Conservation (phyloP, 2,329 filamentous ascomycete species). For the Aspergillus phoenicis region DNA sequence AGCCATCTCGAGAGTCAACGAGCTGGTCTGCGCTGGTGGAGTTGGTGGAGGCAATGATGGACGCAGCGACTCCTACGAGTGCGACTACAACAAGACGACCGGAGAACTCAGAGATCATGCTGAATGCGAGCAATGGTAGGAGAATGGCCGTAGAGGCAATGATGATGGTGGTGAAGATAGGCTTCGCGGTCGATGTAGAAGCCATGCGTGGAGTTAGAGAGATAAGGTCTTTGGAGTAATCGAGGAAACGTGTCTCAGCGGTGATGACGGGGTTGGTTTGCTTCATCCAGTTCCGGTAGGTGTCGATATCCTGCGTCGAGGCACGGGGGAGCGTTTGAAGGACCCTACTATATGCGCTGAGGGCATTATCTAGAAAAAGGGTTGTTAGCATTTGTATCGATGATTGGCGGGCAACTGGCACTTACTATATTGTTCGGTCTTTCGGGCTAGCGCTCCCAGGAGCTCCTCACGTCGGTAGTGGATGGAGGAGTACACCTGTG, state of each 20-base stretch:
- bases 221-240: conserved; percentile 51
- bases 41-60: conserved; percentile 41
- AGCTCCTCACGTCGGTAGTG: conserved; percentile 58
- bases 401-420: not conserved
- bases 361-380: conserved; percentile 38
- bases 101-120: conserved; percentile 58
- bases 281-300: conserved; percentile 59
- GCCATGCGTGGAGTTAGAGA: conserved; percentile 32
- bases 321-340: conserved; percentile 51
- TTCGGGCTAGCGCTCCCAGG: conserved; percentile 58
- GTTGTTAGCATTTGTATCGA: not conserved
- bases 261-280: conserved; percentile 53
- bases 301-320: conserved; percentile 49
- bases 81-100: conserved; percentile 61
- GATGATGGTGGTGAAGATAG: conserved; percentile 45
- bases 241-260: conserved; percentile 56
- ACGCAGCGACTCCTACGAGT: conserved; percentile 54
- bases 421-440: conserved; percentile 65
- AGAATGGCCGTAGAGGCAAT: conserved; percentile 57
- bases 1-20: conserved; percentile 43
- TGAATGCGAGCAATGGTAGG: conserved; percentile 61
- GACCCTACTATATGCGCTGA: conserved; percentile 52
- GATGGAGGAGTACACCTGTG: conserved; percentile 55
- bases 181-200: conserved; percentile 21
- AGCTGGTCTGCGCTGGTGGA: conserved; percentile 38